phyloP scores from a whole-genome alignment of 495 filamentous ascomycete genomes.

The Cercophora scortea region DNA sequence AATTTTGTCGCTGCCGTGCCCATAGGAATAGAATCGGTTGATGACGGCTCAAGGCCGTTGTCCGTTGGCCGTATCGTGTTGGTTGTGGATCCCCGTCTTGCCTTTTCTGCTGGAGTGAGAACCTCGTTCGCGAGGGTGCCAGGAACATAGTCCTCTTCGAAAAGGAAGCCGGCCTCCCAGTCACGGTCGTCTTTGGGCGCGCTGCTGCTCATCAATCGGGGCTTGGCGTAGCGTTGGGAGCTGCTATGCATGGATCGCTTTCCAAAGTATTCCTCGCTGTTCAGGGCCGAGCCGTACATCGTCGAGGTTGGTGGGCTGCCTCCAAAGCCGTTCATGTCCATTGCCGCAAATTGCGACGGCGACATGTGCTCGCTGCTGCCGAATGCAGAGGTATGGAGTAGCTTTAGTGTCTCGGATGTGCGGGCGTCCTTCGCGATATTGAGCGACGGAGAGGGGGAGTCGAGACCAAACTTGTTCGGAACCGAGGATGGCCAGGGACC shows the following conservation, averaged over 20 bases:
- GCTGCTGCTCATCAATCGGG: conserved; percentile 73
- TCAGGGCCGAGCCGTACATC: conserved; percentile 30
- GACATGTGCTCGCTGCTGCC: conserved; percentile 44
- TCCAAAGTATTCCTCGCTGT: conserved; percentile 55
- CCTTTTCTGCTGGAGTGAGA: conserved; percentile 82
- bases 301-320: conserved; percentile 55
- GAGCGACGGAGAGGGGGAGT: conserved; percentile 75
- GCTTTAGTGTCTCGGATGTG: conserved; percentile 67
- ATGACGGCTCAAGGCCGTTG: conserved; percentile 37
- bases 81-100: conserved; percentile 61
- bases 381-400: conserved; percentile 78
- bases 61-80: conserved; percentile 40
- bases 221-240: conserved; percentile 49
- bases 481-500: conserved; percentile 90
- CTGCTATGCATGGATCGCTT: conserved; percentile 81
- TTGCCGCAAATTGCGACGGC: conserved; percentile 45
- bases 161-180: conserved; percentile 79
- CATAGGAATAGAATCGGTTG: conserved; percentile 29
- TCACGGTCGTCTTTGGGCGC: conserved; percentile 63
- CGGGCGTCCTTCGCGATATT: conserved; percentile 47
- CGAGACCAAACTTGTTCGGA: conserved; percentile 84
- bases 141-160: conserved; percentile 90
- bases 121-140: conserved; percentile 75
- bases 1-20: conserved; percentile 51
- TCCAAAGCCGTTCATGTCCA: conserved; percentile 39